Percentiles rank a stretch among this genome's conserved stretches.
These are phyloP conservation scores for Rhodotorula glutinis DNA, from an alignment of 1,284 basidiomycete genomes.

Conservation along the genomic window DNA sequence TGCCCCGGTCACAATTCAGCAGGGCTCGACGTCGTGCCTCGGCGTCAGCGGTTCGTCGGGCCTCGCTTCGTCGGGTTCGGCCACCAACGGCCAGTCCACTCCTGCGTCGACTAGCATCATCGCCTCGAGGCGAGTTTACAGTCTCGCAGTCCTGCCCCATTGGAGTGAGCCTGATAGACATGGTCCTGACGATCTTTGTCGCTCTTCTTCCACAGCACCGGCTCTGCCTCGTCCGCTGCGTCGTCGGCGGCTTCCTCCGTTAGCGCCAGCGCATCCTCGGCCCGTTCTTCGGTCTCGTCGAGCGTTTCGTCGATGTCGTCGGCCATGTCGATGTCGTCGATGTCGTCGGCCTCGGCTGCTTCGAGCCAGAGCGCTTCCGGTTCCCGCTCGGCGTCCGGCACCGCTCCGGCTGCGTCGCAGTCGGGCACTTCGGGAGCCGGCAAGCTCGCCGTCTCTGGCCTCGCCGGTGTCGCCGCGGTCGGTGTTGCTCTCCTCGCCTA, in stretches of 20 bases:
- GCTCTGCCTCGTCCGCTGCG: not conserved
- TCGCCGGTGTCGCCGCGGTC: constrained; percentile 16
- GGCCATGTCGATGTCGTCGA: not conserved
- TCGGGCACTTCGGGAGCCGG: not conserved
- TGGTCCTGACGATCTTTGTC: not conserved
- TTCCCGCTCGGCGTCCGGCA: not conserved
- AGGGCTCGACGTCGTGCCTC: constrained; percentile 4
- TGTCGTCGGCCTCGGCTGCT: constrained; percentile 1
- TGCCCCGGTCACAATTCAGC: constrained; percentile 14
- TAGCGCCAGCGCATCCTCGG: not conserved
- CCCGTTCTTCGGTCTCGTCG: constrained; percentile 2
- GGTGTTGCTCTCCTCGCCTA: constrained; percentile 9
- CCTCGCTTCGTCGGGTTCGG: constrained; percentile 1
- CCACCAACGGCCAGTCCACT: constrained; percentile 2
- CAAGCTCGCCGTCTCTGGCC: constrained; percentile 1
- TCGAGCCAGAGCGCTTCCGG: not conserved
- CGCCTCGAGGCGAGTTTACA: not conserved
- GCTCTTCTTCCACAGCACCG: not conserved
- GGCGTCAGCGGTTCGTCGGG: not conserved
- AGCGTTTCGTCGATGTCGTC: not conserved
- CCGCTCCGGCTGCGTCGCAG: not conserved
- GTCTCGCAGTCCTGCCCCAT: not conserved
- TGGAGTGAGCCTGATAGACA: no score
- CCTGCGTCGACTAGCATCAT: not conserved
- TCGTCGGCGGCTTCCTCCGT: constrained; percentile 11